phyloP scores from a whole-genome alignment of 1,284 basidiomycete genomes.

The Sporisorium scitamineum region DNA sequence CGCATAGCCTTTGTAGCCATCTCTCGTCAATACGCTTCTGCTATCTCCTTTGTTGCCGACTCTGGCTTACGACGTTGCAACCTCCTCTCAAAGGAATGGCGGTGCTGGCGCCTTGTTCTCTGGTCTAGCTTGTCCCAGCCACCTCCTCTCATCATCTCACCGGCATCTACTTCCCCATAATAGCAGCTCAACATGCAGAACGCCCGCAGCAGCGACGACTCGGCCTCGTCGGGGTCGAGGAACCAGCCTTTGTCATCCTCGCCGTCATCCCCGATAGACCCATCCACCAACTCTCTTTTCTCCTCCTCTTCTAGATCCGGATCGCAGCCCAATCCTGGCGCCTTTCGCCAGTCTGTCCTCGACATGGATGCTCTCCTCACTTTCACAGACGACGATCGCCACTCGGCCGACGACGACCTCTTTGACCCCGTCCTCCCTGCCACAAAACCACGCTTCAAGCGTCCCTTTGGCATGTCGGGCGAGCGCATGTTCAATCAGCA shows the following conservation, averaged over 20 bases:
- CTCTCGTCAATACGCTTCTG: neutral
- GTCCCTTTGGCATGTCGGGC: conserved; percentile 39
- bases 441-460: conserved; percentile 33
- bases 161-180: neutral
- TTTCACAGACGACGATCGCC: conserved; percentile 18
- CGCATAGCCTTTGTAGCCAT: neutral
- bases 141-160: neutral
- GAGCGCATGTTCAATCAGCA: conserved; percentile 44
- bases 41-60: neutral
- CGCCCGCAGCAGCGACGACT: conserved; percentile 14
- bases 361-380: conserved; percentile 46
- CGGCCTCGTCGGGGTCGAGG: neutral
- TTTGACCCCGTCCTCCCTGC: conserved; percentile 14
- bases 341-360: conserved; percentile 38
- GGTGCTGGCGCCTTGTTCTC: conserved; percentile 12
- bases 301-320: conserved; percentile 33
- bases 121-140: conserved; percentile 19
- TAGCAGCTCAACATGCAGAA: conserved; percentile 10
- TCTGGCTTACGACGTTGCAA: neutral
- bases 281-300: conserved; percentile 12
- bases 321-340: conserved; percentile 4
- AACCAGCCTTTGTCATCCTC: conserved; percentile 14
- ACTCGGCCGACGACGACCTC: conserved; percentile 5
- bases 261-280: conserved; percentile 21
- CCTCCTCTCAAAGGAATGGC: conserved; percentile 22